A percentile compares a stretch with the other conserved stretches of the same genome.
phyloP scores from a whole-genome alignment of 257 asterid species.

The Plantago ovata region DNA sequence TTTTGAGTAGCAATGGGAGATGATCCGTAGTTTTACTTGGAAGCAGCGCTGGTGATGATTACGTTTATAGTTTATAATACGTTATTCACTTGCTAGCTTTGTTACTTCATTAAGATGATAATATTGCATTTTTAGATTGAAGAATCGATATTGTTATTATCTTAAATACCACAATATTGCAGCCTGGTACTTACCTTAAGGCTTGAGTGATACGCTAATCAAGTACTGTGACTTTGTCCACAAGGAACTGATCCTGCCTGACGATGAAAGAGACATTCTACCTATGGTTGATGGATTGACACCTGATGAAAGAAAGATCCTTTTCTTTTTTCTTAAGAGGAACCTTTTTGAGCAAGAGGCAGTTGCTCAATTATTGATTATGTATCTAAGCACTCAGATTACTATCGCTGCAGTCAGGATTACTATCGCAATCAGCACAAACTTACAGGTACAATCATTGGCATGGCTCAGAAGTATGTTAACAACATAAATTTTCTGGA shows the following conservation, averaged over 20 bases:
- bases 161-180: too few relatives aligned
- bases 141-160: too few relatives aligned
- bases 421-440: too few relatives aligned
- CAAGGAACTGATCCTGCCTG: conserved; percentile 92
- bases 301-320: conserved; percentile 97
- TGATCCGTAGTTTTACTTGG: too few relatives aligned
- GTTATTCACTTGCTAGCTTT: too few relatives aligned
- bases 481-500: conserved; percentile 84
- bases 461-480: conserved; percentile 92
- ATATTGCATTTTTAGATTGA: too few relatives aligned
- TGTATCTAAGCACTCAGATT: conserved; percentile 97
- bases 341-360: conserved; percentile 79
- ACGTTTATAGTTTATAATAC: too few relatives aligned
- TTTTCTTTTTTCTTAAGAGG: conserved; percentile 86
- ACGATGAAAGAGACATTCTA: conserved; percentile 94
- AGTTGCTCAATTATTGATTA: conserved; percentile 91
- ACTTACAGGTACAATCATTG: conserved; percentile 86
- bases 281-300: conserved; percentile 97
- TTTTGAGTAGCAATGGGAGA: too few relatives aligned
- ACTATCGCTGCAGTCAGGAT: conserved; percentile 99
- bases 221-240: conserved; percentile 87
- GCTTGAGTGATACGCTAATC: conserved; percentile 59
- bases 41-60: too few relatives aligned
- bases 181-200: conserved; percentile 96
- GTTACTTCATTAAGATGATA: too few relatives aligned